These are phyloP conservation scores for Ceriops decandra DNA, from an alignment of 345 rosid species.

Conservation along the genomic window DNA sequence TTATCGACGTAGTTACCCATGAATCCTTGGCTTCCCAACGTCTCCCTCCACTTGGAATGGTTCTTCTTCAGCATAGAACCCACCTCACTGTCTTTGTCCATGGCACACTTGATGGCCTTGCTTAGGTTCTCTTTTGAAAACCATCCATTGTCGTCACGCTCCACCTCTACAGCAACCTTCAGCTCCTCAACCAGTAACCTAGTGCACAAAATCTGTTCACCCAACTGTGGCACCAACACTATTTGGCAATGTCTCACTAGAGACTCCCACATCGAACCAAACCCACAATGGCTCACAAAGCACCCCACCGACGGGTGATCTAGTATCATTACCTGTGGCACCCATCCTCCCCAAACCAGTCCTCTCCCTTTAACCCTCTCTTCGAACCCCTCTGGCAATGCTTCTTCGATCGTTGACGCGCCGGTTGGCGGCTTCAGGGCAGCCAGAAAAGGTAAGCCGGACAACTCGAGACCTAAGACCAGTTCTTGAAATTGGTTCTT, in stretches of 20 bases:
- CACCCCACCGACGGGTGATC: constrained; percentile 26
- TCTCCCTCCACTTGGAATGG: constrained; percentile 39
- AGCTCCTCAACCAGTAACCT: constrained; percentile 40
- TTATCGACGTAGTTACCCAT: constrained; percentile 37
- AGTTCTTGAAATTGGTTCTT: constrained; percentile 66
- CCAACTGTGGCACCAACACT: constrained; percentile 37
- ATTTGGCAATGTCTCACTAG: constrained; percentile 34
- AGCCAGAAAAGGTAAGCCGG: constrained; percentile 53
- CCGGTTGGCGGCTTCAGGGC: constrained; percentile 57
- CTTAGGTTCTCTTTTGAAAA: constrained; percentile 19
- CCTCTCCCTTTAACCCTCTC: constrained; percentile 50
- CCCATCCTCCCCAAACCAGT: constrained; percentile 25
- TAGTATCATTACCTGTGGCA: constrained; percentile 11
- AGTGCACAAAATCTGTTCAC: constrained; percentile 41
- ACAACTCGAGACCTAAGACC: constrained; percentile 54
- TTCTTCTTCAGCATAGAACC: constrained; percentile 40
- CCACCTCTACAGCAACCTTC: constrained; percentile 39
- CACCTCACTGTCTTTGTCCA: constrained; percentile 35
- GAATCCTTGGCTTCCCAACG: constrained; percentile 26
- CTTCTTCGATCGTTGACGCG: constrained; percentile 49
- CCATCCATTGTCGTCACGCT: constrained; percentile 27
- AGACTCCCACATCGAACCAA: constrained; percentile 47
- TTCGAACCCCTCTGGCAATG: constrained; percentile 61
- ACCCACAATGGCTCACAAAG: constrained; percentile 23
- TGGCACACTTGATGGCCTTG: constrained; percentile 13